These are phyloP conservation scores for Sutorius australiensis DNA, from an alignment of 768 basidiomycete genomes.

Conservation along the genomic window DNA sequence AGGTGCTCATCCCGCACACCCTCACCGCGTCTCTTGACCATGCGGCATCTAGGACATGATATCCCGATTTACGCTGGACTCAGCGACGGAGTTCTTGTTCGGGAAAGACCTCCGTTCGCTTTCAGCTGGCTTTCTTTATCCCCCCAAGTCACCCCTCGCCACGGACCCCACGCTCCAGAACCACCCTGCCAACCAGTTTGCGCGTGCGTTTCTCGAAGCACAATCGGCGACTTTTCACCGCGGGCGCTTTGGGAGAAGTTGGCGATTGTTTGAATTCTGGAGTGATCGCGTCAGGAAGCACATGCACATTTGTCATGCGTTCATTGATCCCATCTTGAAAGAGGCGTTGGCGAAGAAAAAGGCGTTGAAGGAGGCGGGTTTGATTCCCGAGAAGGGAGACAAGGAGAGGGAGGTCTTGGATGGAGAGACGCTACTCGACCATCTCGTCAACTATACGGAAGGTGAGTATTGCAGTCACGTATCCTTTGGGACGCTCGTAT, in stretches of 20 bases:
- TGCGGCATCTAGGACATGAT: conserved; percentile 41
- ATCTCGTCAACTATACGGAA: conserved; percentile 29
- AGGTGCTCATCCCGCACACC: conserved; percentile 31
- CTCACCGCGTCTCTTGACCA: not conserved
- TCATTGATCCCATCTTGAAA: conserved; percentile 50
- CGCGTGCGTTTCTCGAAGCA: conserved; percentile 46
- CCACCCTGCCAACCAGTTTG: conserved; percentile 40
- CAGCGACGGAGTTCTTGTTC: conserved; percentile 57
- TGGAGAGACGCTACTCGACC: conserved; percentile 29
- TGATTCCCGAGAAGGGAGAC: conserved; percentile 9
- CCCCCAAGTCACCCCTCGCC: conserved; percentile 24
- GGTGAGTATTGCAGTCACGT: conserved; percentile 8
- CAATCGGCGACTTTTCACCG: conserved; percentile 42
- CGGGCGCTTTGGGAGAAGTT: conserved; percentile 38
- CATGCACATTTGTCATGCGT: conserved; percentile 46
- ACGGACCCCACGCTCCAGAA: conserved; percentile 10
- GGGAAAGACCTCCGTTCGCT: conserved; percentile 46
- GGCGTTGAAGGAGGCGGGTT: conserved; percentile 19
- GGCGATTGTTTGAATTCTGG: conserved; percentile 54
- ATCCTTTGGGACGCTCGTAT: not conserved
- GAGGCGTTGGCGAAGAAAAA: conserved; percentile 43
- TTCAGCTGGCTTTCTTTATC: conserved; percentile 46
- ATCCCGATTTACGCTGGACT: conserved; percentile 56
- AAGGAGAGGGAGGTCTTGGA: conserved; percentile 15
- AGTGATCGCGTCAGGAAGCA: conserved; percentile 42